Conservation (phyloP, 2,329 filamentous ascomycete species). For the Byssothecium circinans region DNA sequence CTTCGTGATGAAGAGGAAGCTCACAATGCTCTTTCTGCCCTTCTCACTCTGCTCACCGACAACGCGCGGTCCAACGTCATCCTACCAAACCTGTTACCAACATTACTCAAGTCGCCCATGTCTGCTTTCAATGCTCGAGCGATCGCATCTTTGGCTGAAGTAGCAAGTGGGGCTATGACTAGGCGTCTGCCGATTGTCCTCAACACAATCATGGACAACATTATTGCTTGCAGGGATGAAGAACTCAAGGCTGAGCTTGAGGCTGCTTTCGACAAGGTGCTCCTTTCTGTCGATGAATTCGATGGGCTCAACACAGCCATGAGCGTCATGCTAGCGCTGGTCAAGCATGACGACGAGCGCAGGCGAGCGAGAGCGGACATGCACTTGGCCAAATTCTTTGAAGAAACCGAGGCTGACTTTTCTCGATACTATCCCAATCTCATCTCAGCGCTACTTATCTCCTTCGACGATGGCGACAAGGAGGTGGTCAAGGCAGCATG, state of each 20-base stretch:
- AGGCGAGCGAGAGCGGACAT: conserved; percentile 76
- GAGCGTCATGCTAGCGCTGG: conserved; percentile 83
- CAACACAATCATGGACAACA: conserved; percentile 91
- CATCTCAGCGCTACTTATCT: conserved; percentile 84
- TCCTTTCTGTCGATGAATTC: conserved; percentile 91
- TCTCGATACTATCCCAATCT: conserved; percentile 96
- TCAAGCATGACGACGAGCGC: conserved; percentile 90
- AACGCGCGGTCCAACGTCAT: conserved; percentile 94
- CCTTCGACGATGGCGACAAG: conserved; percentile 83
- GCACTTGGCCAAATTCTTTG: conserved; percentile 86
- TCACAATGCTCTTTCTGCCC: conserved; percentile 86
- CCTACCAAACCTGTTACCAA: conserved; percentile 92
- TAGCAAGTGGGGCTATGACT: conserved; percentile 89
- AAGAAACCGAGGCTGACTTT: conserved; percentile 78
- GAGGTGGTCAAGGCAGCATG: conserved; percentile 88
- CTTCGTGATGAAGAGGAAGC: conserved; percentile 83
- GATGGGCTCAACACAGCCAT: conserved; percentile 95
- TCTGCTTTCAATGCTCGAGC: conserved; percentile 93
- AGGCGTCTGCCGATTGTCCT: conserved; percentile 85
- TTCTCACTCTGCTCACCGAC: conserved; percentile 92
- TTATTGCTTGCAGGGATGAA: conserved; percentile 77
- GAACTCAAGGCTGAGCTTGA: conserved; percentile 72
- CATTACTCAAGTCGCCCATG: conserved; percentile 85
- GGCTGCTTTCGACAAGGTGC: conserved; percentile 81
- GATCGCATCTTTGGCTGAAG: conserved; percentile 86